Conservation (phyloP, 2,329 filamentous ascomycete species). For the Trichothecium sympodiale region DNA sequence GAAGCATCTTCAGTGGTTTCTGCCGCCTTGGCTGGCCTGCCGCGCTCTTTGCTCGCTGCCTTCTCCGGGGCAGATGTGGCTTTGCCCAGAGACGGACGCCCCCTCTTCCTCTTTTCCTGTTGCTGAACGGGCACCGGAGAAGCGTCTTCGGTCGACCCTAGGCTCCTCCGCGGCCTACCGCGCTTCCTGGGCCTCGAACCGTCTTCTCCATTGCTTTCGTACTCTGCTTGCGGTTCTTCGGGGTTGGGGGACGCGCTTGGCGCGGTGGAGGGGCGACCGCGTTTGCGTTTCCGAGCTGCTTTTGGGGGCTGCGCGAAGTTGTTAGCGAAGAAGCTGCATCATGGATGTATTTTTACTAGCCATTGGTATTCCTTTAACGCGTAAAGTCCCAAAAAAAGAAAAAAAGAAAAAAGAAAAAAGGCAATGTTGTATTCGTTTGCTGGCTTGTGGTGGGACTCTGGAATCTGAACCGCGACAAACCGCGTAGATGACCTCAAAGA, state of each 20-base stretch:
- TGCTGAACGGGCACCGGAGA: neutral
- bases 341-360: neutral
- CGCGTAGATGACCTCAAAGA: no score
- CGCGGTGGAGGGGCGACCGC: constrained; percentile 30
- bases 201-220: constrained; percentile 15
- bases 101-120: constrained; percentile 3
- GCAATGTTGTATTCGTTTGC: no score
- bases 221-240: constrained; percentile 8
- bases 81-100: constrained; percentile 1
- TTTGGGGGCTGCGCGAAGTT: constrained; percentile 4
- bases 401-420: no score
- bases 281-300: constrained; percentile 28
- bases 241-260: constrained; percentile 18
- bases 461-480: no score
- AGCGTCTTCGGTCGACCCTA: neutral
- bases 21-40: neutral
- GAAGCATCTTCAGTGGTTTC: neutral
- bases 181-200: constrained; percentile 9
- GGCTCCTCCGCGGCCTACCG: constrained; percentile 5
- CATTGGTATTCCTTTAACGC: neutral
- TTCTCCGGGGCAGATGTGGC: no score
- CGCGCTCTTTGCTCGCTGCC: neutral
- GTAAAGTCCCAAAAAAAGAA: no score
- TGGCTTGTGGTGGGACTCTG: no score
- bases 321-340: neutral